Percentiles rank a stretch among this genome's conserved stretches.
These are phyloP conservation scores for Phytophthora podocarpi DNA, from an alignment of 352 stramenopile species.

Conservation along the genomic window DNA sequence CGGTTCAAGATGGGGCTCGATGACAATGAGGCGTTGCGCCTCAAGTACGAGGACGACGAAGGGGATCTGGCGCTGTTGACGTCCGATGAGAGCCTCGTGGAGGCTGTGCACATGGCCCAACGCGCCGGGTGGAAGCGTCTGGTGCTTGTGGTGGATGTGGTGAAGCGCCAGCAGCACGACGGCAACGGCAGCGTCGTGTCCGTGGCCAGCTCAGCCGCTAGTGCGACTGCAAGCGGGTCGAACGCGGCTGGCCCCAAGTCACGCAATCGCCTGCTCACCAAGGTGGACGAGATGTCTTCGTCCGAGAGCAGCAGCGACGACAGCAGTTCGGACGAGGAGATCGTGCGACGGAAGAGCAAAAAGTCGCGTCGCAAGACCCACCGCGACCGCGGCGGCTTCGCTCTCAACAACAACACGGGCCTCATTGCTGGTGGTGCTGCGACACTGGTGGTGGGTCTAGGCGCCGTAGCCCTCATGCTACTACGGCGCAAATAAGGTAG, in stretches of 20 bases:
- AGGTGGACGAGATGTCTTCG: constrained; percentile 80
- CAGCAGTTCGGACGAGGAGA: constrained; percentile 52
- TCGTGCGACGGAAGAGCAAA: constrained; percentile 49
- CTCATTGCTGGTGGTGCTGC: constrained; percentile 44
- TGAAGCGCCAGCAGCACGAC: constrained; percentile 49
- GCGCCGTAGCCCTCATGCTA: constrained; percentile 58
- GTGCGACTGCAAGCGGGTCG: constrained; percentile 12
- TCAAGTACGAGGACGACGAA: constrained; percentile 91
- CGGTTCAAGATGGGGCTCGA: constrained; percentile 80
- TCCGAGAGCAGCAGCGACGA: constrained; percentile 43
- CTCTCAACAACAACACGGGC: constrained; percentile 20
- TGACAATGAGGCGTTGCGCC: constrained; percentile 59
- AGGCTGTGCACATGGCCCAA: constrained; percentile 88
- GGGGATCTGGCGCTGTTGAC: constrained; percentile 85
- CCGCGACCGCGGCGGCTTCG: constrained; percentile 29
- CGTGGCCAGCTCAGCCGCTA: constrained; percentile 36
- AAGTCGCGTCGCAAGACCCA: constrained; percentile 46
- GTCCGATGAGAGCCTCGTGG: constrained; percentile 84
- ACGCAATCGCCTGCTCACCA: constrained; percentile 70
- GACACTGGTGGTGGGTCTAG: constrained; percentile 53
- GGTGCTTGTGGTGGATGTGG: constrained; percentile 80
- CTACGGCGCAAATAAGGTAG: constrained; percentile 63
- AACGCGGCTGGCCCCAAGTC: constrained; percentile 28
- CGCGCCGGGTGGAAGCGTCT: constrained; percentile 86
- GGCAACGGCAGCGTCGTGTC: constrained; percentile 43